Percentiles rank a stretch among this genome's conserved stretches.
Conservation (phyloP, 495 filamentous ascomycete genomes). For the Hypoxylon rickii region DNA sequence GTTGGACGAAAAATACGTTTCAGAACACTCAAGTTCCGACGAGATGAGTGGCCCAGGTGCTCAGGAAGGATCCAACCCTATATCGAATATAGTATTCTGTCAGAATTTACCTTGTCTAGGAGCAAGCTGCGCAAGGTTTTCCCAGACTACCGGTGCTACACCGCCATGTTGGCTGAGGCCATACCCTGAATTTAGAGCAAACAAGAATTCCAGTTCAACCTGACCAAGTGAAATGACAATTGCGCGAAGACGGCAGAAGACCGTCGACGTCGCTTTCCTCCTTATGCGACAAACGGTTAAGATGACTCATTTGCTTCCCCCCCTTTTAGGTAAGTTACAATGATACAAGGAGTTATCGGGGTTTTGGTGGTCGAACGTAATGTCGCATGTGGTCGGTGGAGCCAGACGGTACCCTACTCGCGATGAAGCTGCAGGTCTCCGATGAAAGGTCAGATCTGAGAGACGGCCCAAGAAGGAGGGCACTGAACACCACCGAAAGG, state of each 20-base stretch:
- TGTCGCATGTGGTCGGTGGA: conserved; percentile 32
- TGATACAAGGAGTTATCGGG: conserved; percentile 33
- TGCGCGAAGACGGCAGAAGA: conserved; percentile 15
- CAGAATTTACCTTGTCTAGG: conserved; percentile 14
- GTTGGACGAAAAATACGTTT: conserved; percentile 41
- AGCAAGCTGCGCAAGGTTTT: conserved; percentile 29
- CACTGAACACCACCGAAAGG: conserved; percentile 15
- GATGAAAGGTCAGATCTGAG: conserved; percentile 35
- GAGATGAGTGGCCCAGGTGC: conserved; percentile 34
- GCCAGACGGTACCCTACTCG: conserved; percentile 29
- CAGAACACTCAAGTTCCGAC: conserved; percentile 30
- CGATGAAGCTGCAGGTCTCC: conserved; percentile 36
- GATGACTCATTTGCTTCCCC: conserved; percentile 23
- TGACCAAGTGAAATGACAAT: conserved; percentile 25
- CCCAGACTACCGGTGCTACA: conserved; percentile 33
- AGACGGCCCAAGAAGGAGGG: conserved; percentile 25
- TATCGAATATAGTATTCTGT: conserved; percentile 23
- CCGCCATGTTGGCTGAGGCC: conserved; percentile 36
- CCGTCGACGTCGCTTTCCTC: conserved; percentile 9
- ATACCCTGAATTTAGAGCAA: conserved; percentile 25
- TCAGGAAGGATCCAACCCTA: conserved; percentile 31
- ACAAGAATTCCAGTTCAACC: conserved; percentile 24
- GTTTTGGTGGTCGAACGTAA: conserved; percentile 34
- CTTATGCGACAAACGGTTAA: conserved; percentile 23
- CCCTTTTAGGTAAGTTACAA: conserved; percentile 15